phyloP scores from a whole-genome alignment of 371 early-diverging fungal genomes.

The Capillidium rhysosporum region DNA sequence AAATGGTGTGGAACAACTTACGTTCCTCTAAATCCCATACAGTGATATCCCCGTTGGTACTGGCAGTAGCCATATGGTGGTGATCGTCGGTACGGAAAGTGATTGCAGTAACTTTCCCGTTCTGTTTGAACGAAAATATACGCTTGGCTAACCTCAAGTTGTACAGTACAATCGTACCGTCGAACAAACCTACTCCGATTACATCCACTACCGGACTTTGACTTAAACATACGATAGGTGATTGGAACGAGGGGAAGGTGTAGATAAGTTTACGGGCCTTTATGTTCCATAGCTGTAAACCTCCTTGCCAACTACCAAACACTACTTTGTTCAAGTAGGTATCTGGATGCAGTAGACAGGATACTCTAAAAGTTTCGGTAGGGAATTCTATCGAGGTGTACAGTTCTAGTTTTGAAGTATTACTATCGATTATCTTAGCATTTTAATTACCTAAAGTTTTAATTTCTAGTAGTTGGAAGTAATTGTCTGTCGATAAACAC shows the following conservation, averaged over 20 bases:
- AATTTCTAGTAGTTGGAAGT: conserved; percentile 54
- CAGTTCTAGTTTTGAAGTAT: conserved; percentile 22
- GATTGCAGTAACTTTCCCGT: conserved; percentile 68
- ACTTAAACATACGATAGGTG: conserved; percentile 51
- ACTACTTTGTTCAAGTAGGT: conserved; percentile 93
- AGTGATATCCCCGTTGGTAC: conserved; percentile 67
- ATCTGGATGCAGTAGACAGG: conserved; percentile 70
- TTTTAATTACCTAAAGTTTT: conserved; percentile 29
- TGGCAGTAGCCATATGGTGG: conserved; percentile 74
- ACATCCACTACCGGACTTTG: conserved; percentile 89
- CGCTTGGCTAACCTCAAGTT: conserved; percentile 57
- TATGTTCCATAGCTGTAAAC: conserved; percentile 86
- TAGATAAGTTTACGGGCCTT: conserved; percentile 47
- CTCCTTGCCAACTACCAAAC: conserved; percentile 64
- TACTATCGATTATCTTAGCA: background rate
- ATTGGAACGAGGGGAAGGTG: conserved; percentile 49
- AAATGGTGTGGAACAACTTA: conserved; percentile 47
- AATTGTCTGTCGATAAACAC: conserved; percentile 60
- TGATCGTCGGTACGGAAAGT: conserved; percentile 67
- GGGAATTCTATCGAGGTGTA: conserved; percentile 62
- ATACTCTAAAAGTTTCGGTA: conserved; percentile 37
- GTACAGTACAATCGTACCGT: conserved; percentile 67
- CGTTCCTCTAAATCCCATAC: conserved; percentile 79
- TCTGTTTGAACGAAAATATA: conserved; percentile 58
- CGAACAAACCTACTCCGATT: conserved; percentile 67